Conservation (phyloP, 441 rosid species). For the Populus trichocarpa region DNA sequence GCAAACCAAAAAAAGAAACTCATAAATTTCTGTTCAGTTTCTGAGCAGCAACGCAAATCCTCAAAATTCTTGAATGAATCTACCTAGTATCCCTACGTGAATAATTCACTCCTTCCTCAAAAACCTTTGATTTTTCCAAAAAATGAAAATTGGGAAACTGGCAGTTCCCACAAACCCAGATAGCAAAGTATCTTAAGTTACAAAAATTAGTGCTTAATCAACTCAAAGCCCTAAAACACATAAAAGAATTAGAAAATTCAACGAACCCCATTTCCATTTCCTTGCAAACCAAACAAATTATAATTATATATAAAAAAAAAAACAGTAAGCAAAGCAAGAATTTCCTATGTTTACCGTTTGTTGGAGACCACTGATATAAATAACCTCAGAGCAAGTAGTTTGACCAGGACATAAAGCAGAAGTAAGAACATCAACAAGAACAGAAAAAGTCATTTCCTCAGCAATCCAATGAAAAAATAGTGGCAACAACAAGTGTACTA, state of each 20-base stretch:
- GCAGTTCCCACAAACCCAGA: neutral
- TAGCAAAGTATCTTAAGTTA: neutral
- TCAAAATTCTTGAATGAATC: neutral
- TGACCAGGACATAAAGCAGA: conserved; percentile 51
- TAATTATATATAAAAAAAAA: neutral
- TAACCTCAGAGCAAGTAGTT: conserved; percentile 47
- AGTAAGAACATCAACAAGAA: conserved; percentile 53
- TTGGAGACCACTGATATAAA: conserved; percentile 51
- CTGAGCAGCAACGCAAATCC: neutral
- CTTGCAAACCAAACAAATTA: conserved; percentile 3
- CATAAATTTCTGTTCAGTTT: neutral
- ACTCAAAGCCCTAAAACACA: neutral
- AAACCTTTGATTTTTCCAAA: neutral
- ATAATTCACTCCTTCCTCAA: neutral
- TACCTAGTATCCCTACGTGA: neutral
- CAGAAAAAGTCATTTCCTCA: conserved; percentile 61
- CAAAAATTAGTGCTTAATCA: neutral
- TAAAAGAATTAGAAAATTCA: neutral
- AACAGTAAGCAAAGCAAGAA: neutral
- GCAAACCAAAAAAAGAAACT: neutral
- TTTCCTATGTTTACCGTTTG: conserved; percentile 35
- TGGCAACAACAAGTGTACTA: conserved; percentile 45
- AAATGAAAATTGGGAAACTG: neutral
- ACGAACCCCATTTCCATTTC: neutral
- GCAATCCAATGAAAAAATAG: conserved; percentile 53